Base-by-base conservation (phyloP, 2,329 filamentous ascomycete genomes). In the Aspergillus ruber region DNA sequence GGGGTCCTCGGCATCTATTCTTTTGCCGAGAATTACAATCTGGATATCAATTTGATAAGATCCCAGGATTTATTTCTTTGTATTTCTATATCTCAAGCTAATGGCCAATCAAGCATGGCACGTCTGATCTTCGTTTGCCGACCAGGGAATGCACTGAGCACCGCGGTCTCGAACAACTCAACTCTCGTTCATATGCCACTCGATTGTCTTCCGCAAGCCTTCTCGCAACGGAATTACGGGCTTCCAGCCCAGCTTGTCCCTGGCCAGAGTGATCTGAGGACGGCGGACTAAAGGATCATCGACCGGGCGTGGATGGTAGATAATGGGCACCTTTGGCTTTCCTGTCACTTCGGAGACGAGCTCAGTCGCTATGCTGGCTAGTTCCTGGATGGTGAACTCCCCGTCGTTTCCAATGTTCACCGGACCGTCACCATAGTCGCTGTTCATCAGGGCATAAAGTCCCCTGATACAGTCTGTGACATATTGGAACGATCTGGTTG, bases 401-500 rank as follows among this genome's bases (percentile, higher is more conserved):
- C 57, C 50, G 25, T 58, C 55, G 40, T 65, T 65, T 3, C 63
- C 62, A 35, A 66, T 57, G 46, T 66, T 66, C 15, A 65, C 58
- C 2, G 61, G 60, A 3, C 38, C 43, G 9, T 56, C 48, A 5
- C 48, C 53, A 45, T 53, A 61, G 17, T 56, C 55, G 21, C 54
- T 60, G 9, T 57, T 56, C 63, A 66, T 65, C 4, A 66, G 52
- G 2, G 38, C 29, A 38, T 60, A 54, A 13, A 66, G 56, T 0
- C 62, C 63, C n/a, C 57, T 50, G 43, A 62, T 48, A 25, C 62
- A 59, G 48, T 65, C 62, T 15, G 59, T 53, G 8, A 66, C 53
- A 48, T 59, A 65, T 42, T 65, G 61, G 46, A 65, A 65, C 8
- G 60, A 64, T 35, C 61, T 51, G 38, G 63, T 65, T 7, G 61